These are phyloP conservation scores for Trametes gibbosa DNA, from an alignment of 768 basidiomycete species.

Conservation along the genomic window DNA sequence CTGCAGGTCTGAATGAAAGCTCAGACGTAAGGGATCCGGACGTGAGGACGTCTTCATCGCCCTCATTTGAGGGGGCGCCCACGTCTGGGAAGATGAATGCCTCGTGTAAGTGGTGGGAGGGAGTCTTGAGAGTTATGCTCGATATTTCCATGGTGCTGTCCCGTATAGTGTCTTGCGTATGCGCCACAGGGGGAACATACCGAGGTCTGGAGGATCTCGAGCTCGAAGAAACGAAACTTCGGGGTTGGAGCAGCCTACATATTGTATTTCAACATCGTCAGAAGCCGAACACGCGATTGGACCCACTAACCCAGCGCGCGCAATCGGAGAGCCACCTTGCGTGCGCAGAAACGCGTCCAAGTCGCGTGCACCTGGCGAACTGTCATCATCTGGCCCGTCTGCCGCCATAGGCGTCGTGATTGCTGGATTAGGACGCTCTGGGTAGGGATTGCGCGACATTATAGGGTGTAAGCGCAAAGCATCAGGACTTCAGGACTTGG, in stretches of 20 bases:
- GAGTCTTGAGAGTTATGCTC: conserved; percentile 34
- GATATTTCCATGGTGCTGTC: conserved; percentile 66
- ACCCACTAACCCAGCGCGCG: conserved; percentile 7
- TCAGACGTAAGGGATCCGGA: conserved; percentile 13
- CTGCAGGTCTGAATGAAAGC: conserved; percentile 16
- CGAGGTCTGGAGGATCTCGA: conserved; percentile 23
- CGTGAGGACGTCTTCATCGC: conserved; percentile 4
- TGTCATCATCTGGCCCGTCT: background rate
- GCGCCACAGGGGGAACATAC: conserved; percentile 32
- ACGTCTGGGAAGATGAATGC: conserved; percentile 40
- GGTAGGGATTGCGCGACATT: conserved; percentile 12
- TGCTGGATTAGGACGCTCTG: background rate
- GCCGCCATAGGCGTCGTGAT: background rate
- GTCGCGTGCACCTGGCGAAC: conserved; percentile 9
- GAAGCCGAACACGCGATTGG: too few species aligned
- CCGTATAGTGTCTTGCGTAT: conserved; percentile 64
- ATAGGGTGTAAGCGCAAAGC: background rate
- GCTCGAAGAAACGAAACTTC: conserved; percentile 39
- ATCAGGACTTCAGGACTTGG: background rate
- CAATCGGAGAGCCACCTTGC: conserved; percentile 12
- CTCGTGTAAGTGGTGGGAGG: conserved; percentile 27
- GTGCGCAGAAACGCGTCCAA: conserved; percentile 12
- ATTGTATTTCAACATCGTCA: background rate
- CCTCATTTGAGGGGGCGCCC: conserved; percentile 1
- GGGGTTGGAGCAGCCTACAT: conserved; percentile 54